Base-by-base conservation (phyloP, 805 yeast genomes). In the Candida nemodendra region DNA sequence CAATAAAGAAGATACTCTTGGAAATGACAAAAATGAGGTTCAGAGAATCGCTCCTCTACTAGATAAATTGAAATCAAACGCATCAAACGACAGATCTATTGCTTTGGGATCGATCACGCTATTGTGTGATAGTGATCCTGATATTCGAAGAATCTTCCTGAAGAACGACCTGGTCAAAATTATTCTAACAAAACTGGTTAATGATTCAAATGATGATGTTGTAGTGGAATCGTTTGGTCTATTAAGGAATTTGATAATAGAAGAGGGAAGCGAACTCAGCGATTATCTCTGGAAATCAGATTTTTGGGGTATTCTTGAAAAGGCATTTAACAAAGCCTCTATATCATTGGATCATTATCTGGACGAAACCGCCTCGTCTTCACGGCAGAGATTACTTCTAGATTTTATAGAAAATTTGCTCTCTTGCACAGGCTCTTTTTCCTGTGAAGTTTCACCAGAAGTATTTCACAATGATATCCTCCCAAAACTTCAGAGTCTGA, bases 251-350 rank as follows among this genome's bases (percentile, higher is more conserved):
- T 56, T 91, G 39, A 81, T 84, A 3, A 69, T 87, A 36, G 95
- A 87, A 54, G 95, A 89, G 62, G 97, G 96, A 15, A 81, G 86
- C 50, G 95, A 87, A 46, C 74, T 87, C 25, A 78, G 88, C 18
- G 74, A 77, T 15, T 78, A 76, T 57, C 59, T 85, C 37, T 84
- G 95, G 85, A 76, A 97, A 56, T 78, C 79, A 13, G 79, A 84
- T 44, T 78, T 91, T 28, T 81, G 95, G 84, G 68, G 74, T 0
- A 63, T 74, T 18, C 69, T 88, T 27, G 74, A 71, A 32, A 46
- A 57, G 4, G 74, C 80, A 2, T 62, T 86, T 30, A 57, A 57
- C 1, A 80, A 80, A 44, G 71, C 79, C 17, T 57, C 66, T 25
- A 57, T 55, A 1, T 76, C 87, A 0, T 65, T 81, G 30, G 57